Evolutionary conservation across 106 monocot genomes (phyloP), one percentile per base, ranked within the genome.

Genomic region (Acorus calamus): DNA sequence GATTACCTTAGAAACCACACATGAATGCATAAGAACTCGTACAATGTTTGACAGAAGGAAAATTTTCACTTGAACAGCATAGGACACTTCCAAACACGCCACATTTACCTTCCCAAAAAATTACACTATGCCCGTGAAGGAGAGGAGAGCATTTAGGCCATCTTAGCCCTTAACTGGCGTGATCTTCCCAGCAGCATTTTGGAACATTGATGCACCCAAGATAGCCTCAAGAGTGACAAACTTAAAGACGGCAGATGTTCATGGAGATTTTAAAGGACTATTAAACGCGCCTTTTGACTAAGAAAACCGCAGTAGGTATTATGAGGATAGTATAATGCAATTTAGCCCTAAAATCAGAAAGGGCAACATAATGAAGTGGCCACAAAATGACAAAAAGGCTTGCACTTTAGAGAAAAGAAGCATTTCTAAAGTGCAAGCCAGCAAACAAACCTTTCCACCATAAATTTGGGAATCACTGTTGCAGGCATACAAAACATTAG

Each of bases 91-190:
- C 57, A 66, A 80, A 48, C 71, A 79, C 47, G 45, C 69, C 78
- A 56, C 71, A 68, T 77, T 87, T 84, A 84, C 88, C 88, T 88
- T 88, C 80, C 80, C 56, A 64, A 69, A 81, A 58, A 66, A 72
- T 61, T 75, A 78, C 73, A 78, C 62, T 59, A 76, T 69, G 67
- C 59, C 66, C 80, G 59, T 75, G 69, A 55, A 73, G 70, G 52
- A 60, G 62, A 76, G 78, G 71, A 66, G 66, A 70, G 71, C 52
- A 71, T 55, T 60, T 50, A 64, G 71, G 68, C 56, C 72, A 77
- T 28, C 59, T 68, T 72, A 75, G 68, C 71, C 72, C 72, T 60
- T 56, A 74, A 74, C 56, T 64, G 66, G 75, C 59, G 42, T 69
- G 74, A 79, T 72, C 80, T 80, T 78, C 72, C 72, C 70, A 81